These are phyloP conservation scores for Auricularia auricula-judae DNA, from an alignment of 768 basidiomycete genomes.

Conservation along the genomic window DNA sequence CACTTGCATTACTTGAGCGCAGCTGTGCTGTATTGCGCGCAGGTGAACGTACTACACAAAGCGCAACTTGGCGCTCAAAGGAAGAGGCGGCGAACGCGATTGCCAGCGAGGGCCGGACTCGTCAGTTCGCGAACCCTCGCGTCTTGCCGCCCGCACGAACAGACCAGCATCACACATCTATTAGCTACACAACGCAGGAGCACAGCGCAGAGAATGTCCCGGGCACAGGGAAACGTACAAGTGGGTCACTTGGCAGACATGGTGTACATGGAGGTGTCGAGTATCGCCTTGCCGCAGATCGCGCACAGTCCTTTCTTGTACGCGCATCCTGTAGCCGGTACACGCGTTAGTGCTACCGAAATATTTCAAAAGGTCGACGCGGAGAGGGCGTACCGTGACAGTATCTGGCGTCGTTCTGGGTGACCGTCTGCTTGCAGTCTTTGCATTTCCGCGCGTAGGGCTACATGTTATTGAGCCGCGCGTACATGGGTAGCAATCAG, in stretches of 20 bases:
- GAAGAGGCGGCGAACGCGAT: no score
- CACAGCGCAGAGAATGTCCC: not conserved
- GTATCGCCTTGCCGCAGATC: slow-evolving; percentile 79
- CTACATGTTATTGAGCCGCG: no score
- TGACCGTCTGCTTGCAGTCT: slow-evolving; percentile 74
- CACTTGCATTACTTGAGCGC: no score
- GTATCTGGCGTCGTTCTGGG: slow-evolving; percentile 82
- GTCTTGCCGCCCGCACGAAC: not conserved
- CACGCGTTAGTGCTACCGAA: not conserved
- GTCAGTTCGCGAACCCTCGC: no score
- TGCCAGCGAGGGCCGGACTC: no score
- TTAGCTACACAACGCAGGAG: not conserved
- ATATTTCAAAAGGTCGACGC: no score
- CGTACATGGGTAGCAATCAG: no score
- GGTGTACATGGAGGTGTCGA: slow-evolving; percentile 72
- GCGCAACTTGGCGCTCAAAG: no score
- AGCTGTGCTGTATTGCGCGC: no score
- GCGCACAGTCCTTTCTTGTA: slow-evolving; percentile 81
- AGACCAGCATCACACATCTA: not conserved
- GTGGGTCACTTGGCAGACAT: slow-evolving; percentile 68
- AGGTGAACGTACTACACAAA: no score
- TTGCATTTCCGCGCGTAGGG: slow-evolving; percentile 80
- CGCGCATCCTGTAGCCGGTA: slow-evolving; percentile 53
- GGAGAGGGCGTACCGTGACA: slow-evolving; percentile 56
- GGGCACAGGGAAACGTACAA: not conserved